phyloP scores from a whole-genome alignment of 352 stramenopile genomes.

The Pythium angustatum region DNA sequence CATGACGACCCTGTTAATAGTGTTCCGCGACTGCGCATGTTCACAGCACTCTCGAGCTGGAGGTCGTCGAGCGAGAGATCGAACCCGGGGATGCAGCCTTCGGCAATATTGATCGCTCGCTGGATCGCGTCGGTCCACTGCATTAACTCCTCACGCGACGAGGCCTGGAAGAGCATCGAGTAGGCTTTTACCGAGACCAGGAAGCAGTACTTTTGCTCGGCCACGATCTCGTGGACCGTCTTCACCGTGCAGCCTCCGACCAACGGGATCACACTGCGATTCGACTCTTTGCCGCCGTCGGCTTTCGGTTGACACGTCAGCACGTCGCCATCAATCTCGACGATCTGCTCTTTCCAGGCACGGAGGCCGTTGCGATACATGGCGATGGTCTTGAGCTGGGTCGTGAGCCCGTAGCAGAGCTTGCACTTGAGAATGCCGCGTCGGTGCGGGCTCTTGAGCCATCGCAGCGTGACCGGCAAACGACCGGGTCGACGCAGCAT shows the following conservation, averaged over 20 bases:
- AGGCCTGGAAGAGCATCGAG: conserved; percentile 68
- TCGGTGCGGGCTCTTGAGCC: conserved; percentile 48
- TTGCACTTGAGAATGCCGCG: conserved; percentile 53
- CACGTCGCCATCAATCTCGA: conserved; percentile 65
- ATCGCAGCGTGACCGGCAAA: conserved; percentile 47
- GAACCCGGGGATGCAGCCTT: conserved; percentile 56
- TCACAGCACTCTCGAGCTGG: conserved; percentile 50
- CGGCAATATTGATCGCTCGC: conserved; percentile 67
- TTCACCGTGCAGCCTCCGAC: conserved; percentile 56
- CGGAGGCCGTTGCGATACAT: conserved; percentile 41
- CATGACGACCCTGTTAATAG: conserved; percentile 30
- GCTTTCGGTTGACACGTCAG: conserved; percentile 47
- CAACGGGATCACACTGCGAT: conserved; percentile 42
- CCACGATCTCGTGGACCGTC: conserved; percentile 59
- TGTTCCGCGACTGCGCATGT: conserved; percentile 41
- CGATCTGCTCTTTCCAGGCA: conserved; percentile 61
- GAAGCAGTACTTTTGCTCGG: conserved; percentile 68
- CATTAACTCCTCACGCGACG: conserved; percentile 43
- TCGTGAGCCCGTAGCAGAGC: conserved; percentile 51
- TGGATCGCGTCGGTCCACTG: conserved; percentile 66
- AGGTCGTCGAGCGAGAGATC: conserved; percentile 50
- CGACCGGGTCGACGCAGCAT: conserved; percentile 37
- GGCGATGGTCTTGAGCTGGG: conserved; percentile 62
- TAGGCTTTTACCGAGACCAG: conserved; percentile 59
- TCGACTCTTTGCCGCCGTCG: conserved; percentile 18